Evolutionary conservation across 1,284 basidiomycete genomes (phyloP).

Genomic region (Boletellus sp.): DNA sequence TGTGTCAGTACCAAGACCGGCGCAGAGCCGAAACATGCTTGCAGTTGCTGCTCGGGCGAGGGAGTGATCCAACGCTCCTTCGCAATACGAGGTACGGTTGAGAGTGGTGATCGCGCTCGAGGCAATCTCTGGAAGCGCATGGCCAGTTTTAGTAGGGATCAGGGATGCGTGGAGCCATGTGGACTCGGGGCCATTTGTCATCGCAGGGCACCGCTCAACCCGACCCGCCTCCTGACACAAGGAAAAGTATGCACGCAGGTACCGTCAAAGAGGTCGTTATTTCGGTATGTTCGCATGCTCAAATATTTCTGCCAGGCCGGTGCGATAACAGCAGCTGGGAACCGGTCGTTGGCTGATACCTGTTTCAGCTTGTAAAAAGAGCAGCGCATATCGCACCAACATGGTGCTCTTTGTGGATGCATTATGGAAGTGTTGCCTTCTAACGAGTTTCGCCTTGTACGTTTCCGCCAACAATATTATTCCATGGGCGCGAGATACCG

Average conservation of each 20-base stretch:
- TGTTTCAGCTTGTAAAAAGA: constrained; percentile 31
- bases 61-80: constrained; percentile 11
- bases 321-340: constrained; percentile 30
- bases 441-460: constrained; percentile 30
- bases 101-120: constrained; percentile 2
- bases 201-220: constrained; percentile 1
- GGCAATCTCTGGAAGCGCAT: constrained; percentile 10
- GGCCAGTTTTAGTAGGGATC: background rate
- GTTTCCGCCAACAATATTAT: constrained; percentile 25
- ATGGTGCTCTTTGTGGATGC: constrained; percentile 30
- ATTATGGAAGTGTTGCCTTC: constrained; percentile 28
- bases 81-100: constrained; percentile 17
- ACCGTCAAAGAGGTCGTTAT: constrained; percentile 3
- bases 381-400: constrained; percentile 5
- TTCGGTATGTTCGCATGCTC: constrained; percentile 25
- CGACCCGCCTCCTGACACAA: background rate
- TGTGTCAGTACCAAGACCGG: constrained; percentile 5
- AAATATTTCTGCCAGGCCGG: constrained; percentile 19
- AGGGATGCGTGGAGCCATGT: background rate
- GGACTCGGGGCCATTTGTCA: constrained; percentile 1
- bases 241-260: constrained; percentile 5
- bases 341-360: constrained; percentile 25
- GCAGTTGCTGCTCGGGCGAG: constrained; percentile 8
- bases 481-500: constrained; percentile 8
- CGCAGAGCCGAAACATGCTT: constrained; percentile 13